Conservation (phyloP, 805 yeast genomes). For the Metschnikowia peoriensis region DNA sequence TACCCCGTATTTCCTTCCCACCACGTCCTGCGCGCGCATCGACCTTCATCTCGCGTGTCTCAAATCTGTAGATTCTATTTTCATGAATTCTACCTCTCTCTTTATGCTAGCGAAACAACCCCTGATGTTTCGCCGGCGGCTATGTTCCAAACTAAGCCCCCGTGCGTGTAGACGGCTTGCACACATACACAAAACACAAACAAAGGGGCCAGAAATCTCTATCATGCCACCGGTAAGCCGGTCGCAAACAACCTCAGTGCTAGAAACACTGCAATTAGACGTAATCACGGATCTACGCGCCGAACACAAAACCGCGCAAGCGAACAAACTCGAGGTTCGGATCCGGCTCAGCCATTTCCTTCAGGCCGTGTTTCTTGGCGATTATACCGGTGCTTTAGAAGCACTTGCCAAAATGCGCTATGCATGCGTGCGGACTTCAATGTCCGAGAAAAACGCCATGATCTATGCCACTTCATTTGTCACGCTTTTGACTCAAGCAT, state of each 20-base stretch:
- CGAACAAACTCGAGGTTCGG: constrained; percentile 9
- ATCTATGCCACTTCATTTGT: constrained; percentile 15
- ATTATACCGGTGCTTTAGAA: constrained; percentile 5
- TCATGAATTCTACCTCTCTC: too few species aligned
- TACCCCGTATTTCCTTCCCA: too few species aligned
- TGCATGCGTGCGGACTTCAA: background rate
- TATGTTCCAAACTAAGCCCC: background rate
- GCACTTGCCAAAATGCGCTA: constrained; percentile 4
- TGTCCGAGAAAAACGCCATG: constrained; percentile 1
- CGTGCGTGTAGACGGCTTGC: background rate
- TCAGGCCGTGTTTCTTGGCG: constrained; percentile 14
- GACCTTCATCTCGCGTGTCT: too few species aligned
- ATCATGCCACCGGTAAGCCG: background rate
- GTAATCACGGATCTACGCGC: constrained; percentile 2
- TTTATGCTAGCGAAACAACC: background rate
- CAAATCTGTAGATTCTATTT: too few species aligned
- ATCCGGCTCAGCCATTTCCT: constrained; percentile 16
- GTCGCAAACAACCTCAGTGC: background rate
- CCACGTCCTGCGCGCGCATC: too few species aligned
- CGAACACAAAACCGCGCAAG: background rate
- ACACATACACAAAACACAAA: too few species aligned
- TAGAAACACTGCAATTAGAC: constrained; percentile 11
- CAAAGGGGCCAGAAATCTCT: background rate
- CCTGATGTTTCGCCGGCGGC: background rate
- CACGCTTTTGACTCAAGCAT: constrained; percentile 10